These are phyloP conservation scores for Basipetospora chlamydospora DNA, from an alignment of 2,329 filamentous ascomycete species.

Conservation along the genomic window DNA sequence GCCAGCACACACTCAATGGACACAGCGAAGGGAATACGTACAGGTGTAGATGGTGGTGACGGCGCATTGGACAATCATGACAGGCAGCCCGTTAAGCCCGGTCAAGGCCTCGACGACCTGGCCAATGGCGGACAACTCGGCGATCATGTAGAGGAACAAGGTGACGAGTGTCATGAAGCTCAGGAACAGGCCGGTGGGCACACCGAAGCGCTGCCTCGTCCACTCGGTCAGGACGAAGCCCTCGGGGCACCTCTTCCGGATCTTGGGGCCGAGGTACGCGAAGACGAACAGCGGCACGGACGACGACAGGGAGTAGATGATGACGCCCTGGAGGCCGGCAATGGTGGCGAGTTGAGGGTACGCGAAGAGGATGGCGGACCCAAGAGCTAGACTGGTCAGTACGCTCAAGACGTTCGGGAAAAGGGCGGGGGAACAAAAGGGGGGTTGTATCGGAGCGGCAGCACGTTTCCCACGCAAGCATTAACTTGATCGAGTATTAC, in stretches of 20 bases:
- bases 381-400: constrained; percentile 52
- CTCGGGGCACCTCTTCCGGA: constrained; percentile 65
- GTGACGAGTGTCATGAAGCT: constrained; percentile 68
- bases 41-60: constrained; percentile 77
- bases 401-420: constrained; percentile 9
- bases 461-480: constrained; percentile 97
- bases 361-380: constrained; percentile 69
- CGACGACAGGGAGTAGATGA: constrained; percentile 62
- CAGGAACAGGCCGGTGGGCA: constrained; percentile 54
- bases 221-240: constrained; percentile 78
- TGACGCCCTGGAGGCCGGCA: constrained; percentile 61
- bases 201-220: constrained; percentile 65
- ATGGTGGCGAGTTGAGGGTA: constrained; percentile 73
- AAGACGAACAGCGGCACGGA: constrained; percentile 62
- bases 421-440: constrained; percentile 11
- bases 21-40: constrained; percentile 28
- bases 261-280: constrained; percentile 59
- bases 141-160: constrained; percentile 76
- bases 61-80: constrained; percentile 62
- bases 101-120: constrained; percentile 65
- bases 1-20: too few species aligned
- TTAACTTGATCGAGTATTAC: constrained; percentile 98
- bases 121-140: constrained; percentile 67
- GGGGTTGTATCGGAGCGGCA: constrained; percentile 54
- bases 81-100: constrained; percentile 57